Evolutionary conservation across 306 rosid genomes (phyloP), one percentile per base, ranked within the genome.

Genomic region (Glycine tomentella): DNA sequence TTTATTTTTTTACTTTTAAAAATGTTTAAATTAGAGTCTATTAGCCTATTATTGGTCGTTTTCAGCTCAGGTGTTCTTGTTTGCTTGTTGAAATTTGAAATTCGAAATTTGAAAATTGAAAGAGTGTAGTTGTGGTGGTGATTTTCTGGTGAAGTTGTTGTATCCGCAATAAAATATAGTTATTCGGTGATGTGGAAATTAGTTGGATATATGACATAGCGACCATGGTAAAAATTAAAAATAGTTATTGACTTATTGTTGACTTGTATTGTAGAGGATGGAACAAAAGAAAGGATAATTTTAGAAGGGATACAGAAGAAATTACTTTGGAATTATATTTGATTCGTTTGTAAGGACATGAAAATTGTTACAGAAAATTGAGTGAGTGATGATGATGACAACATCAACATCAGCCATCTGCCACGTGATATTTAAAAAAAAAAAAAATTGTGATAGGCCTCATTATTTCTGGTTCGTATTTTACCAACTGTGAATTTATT

Each of bases 101-200:
- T 3, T 64, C 33, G 50, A 53, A 44, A 36, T 8, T 80, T 59
- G 75, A 53, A 53, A 65, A 34, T 65, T 36, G 75, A 51, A 72
- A 15, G 0, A 3, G 6, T 12, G 40, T 16, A 2, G 46, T 13
- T 42, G 44, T 40, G 44, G 53, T 17, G 3, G 53, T 66, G 33
- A 66, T 53, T 11, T 70, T 20, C 25, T 11, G 64, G n/a, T 70
- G 70, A 79, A 46, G 16, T 78, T 49, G 25, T 79, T 45, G 77
- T 58, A 9, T 68, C 7, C 14, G 56, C 44, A 59, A 5, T 71
- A 14, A 64, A 36, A 16, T 70, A 34, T 58, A 17, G 40, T 9
- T 57, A 52, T 68, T 78, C 1, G 6, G 57, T 69, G 55, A 51
- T 10, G 34, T 45, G 33, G 51, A 51, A 46, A 61, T 8, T 62